Evolutionary conservation across 768 basidiomycete species (phyloP), one percentile per base, ranked within the genome.

Genomic region (Amanita pallidorosea): DNA sequence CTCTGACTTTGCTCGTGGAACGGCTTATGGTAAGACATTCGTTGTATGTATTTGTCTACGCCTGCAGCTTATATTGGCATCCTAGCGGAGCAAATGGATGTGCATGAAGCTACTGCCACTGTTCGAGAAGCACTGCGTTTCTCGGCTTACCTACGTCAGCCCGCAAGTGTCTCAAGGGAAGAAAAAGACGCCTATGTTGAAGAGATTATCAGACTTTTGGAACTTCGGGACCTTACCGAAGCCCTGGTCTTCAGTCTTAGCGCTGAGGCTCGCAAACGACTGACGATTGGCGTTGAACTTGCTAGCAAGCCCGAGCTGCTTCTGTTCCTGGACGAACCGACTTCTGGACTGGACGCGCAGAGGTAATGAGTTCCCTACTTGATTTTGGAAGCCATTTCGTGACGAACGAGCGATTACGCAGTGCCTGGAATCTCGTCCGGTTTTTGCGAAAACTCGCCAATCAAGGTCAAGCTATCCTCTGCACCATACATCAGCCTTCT

Each of bases 261-360:
- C 47, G 74, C 79, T 20, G 85, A 84, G 57, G 79, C 84, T 7
- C 76, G 88, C 54, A 94, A 94, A 63, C 83, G 90, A 8, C 73
- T 92, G 20, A 93, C 91, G 1, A 94, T 94, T 57, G 92, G 88
- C 52, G 91, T 94, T 49, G 91, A 94, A 63, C 74, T 95, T 7
- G 89, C 90, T 15, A 85, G 86, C 64, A 91, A 92, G 61, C 88
- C 88, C 0, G 80, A 85, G 57, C 70, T 88, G 7, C 69, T 90
- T 1, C 73, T 90, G 17, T 84, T 86, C 72, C 65, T 85, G 53
- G 84, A 80, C 55, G 67, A 76, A 57, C 65, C 70, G 5, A 72
- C 72, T 1, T 70, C 69, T 17, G 72, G 72, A 45, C 60, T 74
- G 18, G 72, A 74, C 55, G 70, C 69, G 5, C 68, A 71, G 57